Base-by-base conservation (phyloP, 352 stramenopile genomes). In the Sclerospora graminicola region DNA sequence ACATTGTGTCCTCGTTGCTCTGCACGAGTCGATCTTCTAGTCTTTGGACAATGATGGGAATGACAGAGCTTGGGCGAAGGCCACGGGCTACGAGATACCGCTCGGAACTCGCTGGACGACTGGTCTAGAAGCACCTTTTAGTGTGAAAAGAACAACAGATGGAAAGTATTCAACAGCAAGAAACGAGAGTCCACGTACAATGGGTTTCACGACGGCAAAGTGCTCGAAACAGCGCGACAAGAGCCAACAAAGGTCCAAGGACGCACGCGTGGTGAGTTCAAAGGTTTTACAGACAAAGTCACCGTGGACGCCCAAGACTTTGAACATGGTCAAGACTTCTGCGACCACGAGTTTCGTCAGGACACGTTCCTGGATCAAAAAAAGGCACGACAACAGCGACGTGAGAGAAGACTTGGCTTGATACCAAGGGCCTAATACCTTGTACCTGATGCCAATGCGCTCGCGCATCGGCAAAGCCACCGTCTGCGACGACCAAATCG, bases 271-370 rank as follows among this genome's bases (percentile, higher is more conserved):
- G 20, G 65, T 49, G 8, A 91, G 27, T 30, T 91, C 79, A 38
- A 91, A 91, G 13, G 79, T 84, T 58, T 91, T 91, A 52, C 74
- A 87, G 8, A 83, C 46, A 47, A 91, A 89, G 35, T 69, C 66
- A 8, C 79, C 79, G 21, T 57, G 51, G 0, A 54, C 15, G 2
- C 48, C 41, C 11, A 91, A 45, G 1, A 87, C 54, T 6, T 19
- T 23, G 23, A 84, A 69, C 79, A 85, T 87, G 7, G 68, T 49
- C 3, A 84, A 44, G 2, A 64, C 41, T 36, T 91, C 74, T 0
- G 76, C 77, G 19, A 82, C 24, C 4, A 89, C 52, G 23, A 91
- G 43, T 13, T 58, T 54, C 1, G 62, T 70, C 76, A 91, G 82
- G 38, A 83, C 38, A 4, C 54, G 38, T 53, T 91, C 79, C 69